Conservation (phyloP, 139 green algal species). For the Volvox africanus region DNA sequence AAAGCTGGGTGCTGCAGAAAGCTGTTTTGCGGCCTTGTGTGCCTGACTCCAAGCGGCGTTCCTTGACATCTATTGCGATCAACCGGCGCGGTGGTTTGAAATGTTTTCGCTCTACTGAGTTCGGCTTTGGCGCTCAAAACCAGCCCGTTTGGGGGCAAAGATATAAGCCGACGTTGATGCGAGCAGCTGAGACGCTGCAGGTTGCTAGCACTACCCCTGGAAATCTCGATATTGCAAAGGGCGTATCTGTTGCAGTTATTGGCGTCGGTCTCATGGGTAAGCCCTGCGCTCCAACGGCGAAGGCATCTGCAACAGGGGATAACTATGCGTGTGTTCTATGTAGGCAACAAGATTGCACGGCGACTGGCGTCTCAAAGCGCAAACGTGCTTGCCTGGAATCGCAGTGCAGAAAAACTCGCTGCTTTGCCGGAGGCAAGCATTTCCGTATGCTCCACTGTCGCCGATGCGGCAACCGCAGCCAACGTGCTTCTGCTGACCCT, state of each 20-base stretch:
- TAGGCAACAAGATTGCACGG: conserved; percentile 46
- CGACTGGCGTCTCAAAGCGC: conserved; percentile 13
- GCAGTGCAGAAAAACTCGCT: background rate
- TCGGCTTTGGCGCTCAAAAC: background rate
- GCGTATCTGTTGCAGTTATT: conserved; percentile 11
- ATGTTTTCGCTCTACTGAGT: background rate
- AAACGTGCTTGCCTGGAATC: conserved; percentile 4
- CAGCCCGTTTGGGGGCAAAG: background rate
- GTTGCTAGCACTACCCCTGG: background rate
- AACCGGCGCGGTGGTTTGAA: background rate
- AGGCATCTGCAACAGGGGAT: background rate
- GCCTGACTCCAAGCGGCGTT: background rate
- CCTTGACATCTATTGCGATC: background rate
- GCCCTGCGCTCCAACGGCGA: background rate
- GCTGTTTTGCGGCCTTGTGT: background rate
- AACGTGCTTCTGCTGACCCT: conserved; percentile 40
- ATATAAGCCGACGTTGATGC: background rate
- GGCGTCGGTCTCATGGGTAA: conserved; percentile 42
- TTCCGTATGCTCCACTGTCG: background rate
- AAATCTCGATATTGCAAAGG: background rate
- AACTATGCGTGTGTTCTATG: background rate
- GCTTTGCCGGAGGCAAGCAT: conserved; percentile 21
- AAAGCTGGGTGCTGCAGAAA: background rate
- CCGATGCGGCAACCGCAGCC: background rate
- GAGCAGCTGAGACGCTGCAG: background rate